These are phyloP conservation scores for Pythium sp. DNA, from an alignment of 352 stramenopile species.

Conservation along the genomic window DNA sequence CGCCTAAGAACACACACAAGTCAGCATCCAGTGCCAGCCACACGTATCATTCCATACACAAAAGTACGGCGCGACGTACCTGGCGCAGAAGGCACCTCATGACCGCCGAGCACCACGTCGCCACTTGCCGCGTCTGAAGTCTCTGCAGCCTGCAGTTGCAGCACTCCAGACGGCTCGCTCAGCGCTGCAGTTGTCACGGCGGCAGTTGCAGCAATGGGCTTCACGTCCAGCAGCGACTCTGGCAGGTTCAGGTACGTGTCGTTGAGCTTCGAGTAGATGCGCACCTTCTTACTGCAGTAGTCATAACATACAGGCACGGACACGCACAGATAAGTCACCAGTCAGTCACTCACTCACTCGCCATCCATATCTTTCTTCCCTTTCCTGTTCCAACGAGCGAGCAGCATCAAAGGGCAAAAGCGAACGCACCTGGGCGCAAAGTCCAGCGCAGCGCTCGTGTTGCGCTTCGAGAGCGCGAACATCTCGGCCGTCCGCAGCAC, in stretches of 20 bases:
- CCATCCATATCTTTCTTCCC: conserved; percentile 2
- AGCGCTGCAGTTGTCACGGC: conserved; percentile 5
- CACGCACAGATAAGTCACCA: neutral
- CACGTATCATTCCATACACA: neutral
- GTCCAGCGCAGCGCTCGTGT: conserved; percentile 34
- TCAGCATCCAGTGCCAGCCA: neutral
- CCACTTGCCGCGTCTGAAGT: neutral
- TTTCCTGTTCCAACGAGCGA: neutral
- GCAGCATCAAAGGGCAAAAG: neutral
- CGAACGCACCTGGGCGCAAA: conserved; percentile 53
- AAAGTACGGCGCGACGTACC: neutral
- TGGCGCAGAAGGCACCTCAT: conserved; percentile 14
- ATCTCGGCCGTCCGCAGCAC: conserved; percentile 67
- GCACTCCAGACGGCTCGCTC: conserved; percentile 6
- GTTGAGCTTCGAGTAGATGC: conserved; percentile 63
- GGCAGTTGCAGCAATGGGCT: conserved; percentile 7
- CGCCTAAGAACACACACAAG: conserved; percentile 4
- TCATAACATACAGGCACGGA: neutral
- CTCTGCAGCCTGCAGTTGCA: conserved; percentile 11
- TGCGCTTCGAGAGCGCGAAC: conserved; percentile 71
- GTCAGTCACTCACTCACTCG: neutral
- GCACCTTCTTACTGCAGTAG: conserved; percentile 63
- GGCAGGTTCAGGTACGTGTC: conserved; percentile 56
- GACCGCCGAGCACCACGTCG: conserved; percentile 19
- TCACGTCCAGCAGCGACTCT: conserved; percentile 43